phyloP scores from a whole-genome alignment of 2,329 filamentous ascomycete genomes.

The Fusarium clavum region DNA sequence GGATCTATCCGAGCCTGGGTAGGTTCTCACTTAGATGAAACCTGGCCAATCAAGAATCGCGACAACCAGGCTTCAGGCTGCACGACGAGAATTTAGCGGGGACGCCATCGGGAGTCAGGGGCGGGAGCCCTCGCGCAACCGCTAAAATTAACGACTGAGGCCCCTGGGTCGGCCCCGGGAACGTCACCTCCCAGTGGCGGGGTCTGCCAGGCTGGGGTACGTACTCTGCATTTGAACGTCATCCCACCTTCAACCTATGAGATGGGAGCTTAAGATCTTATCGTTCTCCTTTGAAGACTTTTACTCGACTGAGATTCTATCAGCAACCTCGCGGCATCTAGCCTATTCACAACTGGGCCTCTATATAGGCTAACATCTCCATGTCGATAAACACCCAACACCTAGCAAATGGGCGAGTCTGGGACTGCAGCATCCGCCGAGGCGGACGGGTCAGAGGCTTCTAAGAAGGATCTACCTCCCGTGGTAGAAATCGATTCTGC shows the following conservation, averaged over 20 bases:
- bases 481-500: conserved; percentile 64
- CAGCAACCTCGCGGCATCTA: conserved; percentile 6
- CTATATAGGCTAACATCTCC: conserved; percentile 34
- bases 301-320: conserved; percentile 14
- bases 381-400: conserved; percentile 41
- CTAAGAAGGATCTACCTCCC: conserved; percentile 46
- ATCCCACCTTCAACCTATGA: conserved; percentile 21
- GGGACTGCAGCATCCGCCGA: conserved; percentile 48
- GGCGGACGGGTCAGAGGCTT: conserved; percentile 46
- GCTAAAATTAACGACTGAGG: conserved; percentile 34
- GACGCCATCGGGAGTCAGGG: conserved; percentile 41
- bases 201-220: conserved; percentile 19
- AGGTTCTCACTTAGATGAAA: conserved; percentile 24
- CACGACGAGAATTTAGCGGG: conserved; percentile 38
- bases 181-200: conserved; percentile 11
- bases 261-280: conserved; percentile 25
- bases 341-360: conserved; percentile 19
- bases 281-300: conserved; percentile 20
- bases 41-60: conserved; percentile 28
- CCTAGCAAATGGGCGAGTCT: conserved; percentile 50
- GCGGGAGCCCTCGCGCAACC: conserved; percentile 28
- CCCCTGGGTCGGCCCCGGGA: conserved; percentile 3
- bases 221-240: conserved; percentile 27
- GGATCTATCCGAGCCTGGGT: conserved; percentile 30
- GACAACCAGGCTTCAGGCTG: conserved; percentile 29